These are phyloP conservation scores for barrel medic (Medicago truncatula) DNA, from an alignment of 306 rosid genomes.

Conservation along the genomic window MtrunA17r5.0-ANR NC_053045.1:36220501-36221000, in stretches of 20 bases:
- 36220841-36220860: too few relatives aligned
- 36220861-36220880: too few relatives aligned
- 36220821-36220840: too few relatives aligned
- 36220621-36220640: constrained; percentile 88
- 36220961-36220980: constrained; percentile 8
- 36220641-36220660: constrained; percentile 94
- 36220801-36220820: too few relatives aligned
- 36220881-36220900: too few relatives aligned
- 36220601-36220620: constrained; percentile 49
- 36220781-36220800: too few relatives aligned
- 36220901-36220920: too few relatives aligned
- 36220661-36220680: constrained; percentile 80
- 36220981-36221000: constrained; percentile 6
- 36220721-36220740: not conserved
- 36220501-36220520: constrained; percentile 37
- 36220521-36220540: constrained; percentile 34
- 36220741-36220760: constrained; percentile 9
- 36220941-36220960: not conserved
- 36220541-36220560: constrained; percentile 33
- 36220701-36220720: constrained; percentile 31
- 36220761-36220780: too few relatives aligned
- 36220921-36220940: constrained; percentile 15
- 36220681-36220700: constrained; percentile 77
- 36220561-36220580: constrained; percentile 69
- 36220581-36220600: constrained; percentile 58